phyloP scores from a whole-genome alignment of 1,139 yeast genomes.

The Candida labiduridarum region DNA sequence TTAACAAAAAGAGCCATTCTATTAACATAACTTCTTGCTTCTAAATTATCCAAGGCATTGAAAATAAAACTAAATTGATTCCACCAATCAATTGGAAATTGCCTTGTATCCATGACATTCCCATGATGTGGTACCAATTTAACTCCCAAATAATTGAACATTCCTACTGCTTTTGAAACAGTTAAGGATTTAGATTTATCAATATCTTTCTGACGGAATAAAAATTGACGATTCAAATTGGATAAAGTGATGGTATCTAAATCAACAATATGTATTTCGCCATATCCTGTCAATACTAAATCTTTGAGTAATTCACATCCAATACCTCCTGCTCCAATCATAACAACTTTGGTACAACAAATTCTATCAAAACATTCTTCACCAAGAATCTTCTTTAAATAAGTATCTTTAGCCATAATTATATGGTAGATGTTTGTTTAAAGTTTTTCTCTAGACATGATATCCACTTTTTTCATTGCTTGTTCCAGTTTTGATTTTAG shows the following conservation, averaged over 20 bases:
- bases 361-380: conserved; percentile 32
- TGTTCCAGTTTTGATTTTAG: too few relatives aligned
- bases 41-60: conserved; percentile 92
- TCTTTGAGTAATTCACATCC: conserved; percentile 95
- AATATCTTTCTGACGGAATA: conserved; percentile 84
- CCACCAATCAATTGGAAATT: conserved; percentile 84
- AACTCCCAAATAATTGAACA: conserved; percentile 71
- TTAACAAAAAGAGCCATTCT: conserved; percentile 72
- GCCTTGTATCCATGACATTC: conserved; percentile 76
- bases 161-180: conserved; percentile 78
- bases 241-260: conserved; percentile 91
- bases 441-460: neutral
- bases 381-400: conserved; percentile 49
- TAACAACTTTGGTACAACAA: conserved; percentile 59
- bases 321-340: conserved; percentile 99
- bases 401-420: conserved; percentile 44
- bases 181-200: conserved; percentile 83
- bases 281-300: conserved; percentile 78
- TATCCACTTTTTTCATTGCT: neutral
- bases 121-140: conserved; percentile 81
- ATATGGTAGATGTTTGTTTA: neutral
- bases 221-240: conserved; percentile 89
- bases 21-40: conserved; percentile 90
- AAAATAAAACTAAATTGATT: conserved; percentile 72
- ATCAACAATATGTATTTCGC: conserved; percentile 90